phyloP scores from a whole-genome alignment of 1,284 basidiomycete species.

The Leccinum pseudoinsigne region DNA sequence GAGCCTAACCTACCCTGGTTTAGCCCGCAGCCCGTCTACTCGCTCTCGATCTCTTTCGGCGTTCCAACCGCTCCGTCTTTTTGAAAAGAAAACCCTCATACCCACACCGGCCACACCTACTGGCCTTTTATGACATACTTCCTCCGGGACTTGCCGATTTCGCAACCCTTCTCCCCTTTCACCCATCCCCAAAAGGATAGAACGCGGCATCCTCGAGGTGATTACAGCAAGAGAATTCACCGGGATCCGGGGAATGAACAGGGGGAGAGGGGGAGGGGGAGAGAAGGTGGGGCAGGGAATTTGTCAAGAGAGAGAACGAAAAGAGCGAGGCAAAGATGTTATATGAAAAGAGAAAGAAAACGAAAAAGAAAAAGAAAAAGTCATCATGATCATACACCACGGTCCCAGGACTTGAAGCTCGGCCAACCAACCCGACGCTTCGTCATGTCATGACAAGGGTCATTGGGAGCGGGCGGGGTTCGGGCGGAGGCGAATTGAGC shows the following conservation, averaged over 20 bases:
- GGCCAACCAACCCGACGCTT: neutral
- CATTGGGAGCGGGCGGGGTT: constrained; percentile 25
- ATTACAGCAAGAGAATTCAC: constrained; percentile 26
- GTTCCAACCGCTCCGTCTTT: neutral
- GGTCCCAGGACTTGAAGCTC: neutral
- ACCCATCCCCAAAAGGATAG: neutral
- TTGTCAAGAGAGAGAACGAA: constrained; percentile 10
- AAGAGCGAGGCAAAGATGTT: neutral
- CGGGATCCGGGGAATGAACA: constrained; percentile 7
- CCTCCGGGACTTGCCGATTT: constrained; percentile 1
- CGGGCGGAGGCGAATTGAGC: constrained; percentile 26
- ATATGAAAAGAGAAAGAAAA: constrained; percentile 10
- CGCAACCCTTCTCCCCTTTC: neutral
- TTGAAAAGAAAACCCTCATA: constrained; percentile 11
- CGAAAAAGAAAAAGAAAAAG: neutral
- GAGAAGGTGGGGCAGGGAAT: constrained; percentile 2
- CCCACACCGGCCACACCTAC: constrained; percentile 14
- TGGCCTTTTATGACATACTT: neutral
- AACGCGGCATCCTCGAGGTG: constrained; percentile 33
- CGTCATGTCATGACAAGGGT: constrained; percentile 24
- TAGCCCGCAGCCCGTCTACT: neutral
- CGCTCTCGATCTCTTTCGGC: neutral
- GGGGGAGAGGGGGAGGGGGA: neutral
- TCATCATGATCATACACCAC: neutral
- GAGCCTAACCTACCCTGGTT: neutral